Conservation (phyloP, 116 monocot species). For the Trichopus zeylanicus region DNA sequence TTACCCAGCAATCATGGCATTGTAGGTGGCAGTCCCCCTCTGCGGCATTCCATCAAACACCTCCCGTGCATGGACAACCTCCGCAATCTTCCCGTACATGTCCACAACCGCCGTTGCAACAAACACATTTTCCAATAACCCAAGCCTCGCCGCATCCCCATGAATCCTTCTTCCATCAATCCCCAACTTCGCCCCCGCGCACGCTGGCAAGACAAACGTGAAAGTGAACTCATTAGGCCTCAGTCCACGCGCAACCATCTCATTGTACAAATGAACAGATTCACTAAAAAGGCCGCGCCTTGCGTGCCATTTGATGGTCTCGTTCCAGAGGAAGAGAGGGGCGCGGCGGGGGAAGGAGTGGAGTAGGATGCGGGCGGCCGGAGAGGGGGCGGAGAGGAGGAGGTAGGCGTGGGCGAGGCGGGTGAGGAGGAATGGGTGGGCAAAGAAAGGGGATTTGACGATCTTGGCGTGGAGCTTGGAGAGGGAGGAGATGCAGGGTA, state of each 20-base stretch:
- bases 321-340: constrained; percentile 42
- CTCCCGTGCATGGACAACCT: constrained; percentile 14
- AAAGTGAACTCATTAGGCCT: constrained; percentile 39
- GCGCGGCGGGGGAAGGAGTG: constrained; percentile 16
- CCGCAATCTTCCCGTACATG: constrained; percentile 36
- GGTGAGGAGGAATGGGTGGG: constrained; percentile 31
- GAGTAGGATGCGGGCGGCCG: constrained; percentile 17
- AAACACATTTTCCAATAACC: constrained; percentile 19
- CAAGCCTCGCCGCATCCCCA: constrained; percentile 12
- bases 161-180: constrained; percentile 32
- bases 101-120: constrained; percentile 37
- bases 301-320: constrained; percentile 27
- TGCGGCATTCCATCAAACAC: constrained; percentile 36
- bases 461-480: constrained; percentile 28
- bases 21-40: constrained; percentile 25
- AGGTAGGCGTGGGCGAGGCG: constrained; percentile 41
- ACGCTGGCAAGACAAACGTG: constrained; percentile 40
- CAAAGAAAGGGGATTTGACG: constrained; percentile 14
- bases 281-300: constrained; percentile 23
- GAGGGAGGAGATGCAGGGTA: constrained; percentile 10
- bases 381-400: neutral
- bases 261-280: constrained; percentile 21
- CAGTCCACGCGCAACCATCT: constrained; percentile 17
- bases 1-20: constrained; percentile 45
- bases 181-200: constrained; percentile 11